phyloP scores from a whole-genome alignment of 768 basidiomycete species.

The Lentinula detonsa region DNA sequence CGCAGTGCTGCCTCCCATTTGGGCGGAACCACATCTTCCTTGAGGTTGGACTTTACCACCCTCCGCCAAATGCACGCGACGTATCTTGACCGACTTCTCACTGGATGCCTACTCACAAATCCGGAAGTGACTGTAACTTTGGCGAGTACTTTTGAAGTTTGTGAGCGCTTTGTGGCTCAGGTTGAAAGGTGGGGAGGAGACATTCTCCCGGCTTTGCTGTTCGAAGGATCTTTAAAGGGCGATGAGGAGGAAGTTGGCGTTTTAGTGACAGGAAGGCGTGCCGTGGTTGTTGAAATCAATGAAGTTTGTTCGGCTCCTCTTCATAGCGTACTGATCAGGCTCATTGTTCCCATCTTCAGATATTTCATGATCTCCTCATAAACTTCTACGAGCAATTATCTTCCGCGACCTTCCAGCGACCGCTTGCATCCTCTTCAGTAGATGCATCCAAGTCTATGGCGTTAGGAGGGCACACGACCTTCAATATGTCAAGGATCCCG shows the following conservation, averaged over 20 bases:
- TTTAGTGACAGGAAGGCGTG: conserved; percentile 66
- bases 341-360: conserved; percentile 33
- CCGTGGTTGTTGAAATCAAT: conserved; percentile 69
- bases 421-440: conserved; percentile 40
- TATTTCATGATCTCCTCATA: conserved; percentile 57
- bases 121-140: conserved; percentile 53
- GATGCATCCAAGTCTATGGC: conserved; percentile 70
- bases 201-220: conserved; percentile 75
- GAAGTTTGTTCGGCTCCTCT: conserved; percentile 43
- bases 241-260: conserved; percentile 54
- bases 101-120: conserved; percentile 75
- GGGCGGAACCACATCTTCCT: conserved; percentile 16
- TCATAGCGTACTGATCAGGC: neutral
- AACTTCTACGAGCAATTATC: conserved; percentile 81
- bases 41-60: conserved; percentile 77
- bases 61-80: conserved; percentile 76
- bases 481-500: conserved; percentile 31
- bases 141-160: conserved; percentile 72
- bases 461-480: conserved; percentile 46
- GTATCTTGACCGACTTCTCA: conserved; percentile 74
- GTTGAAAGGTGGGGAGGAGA: conserved; percentile 93
- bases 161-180: conserved; percentile 82
- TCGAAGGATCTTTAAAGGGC: conserved; percentile 69
- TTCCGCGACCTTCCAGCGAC: conserved; percentile 69
- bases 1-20: conserved; percentile 20